Conservation (phyloP, 345 rosid species). For the Eucalyptus viminalis region DNA sequence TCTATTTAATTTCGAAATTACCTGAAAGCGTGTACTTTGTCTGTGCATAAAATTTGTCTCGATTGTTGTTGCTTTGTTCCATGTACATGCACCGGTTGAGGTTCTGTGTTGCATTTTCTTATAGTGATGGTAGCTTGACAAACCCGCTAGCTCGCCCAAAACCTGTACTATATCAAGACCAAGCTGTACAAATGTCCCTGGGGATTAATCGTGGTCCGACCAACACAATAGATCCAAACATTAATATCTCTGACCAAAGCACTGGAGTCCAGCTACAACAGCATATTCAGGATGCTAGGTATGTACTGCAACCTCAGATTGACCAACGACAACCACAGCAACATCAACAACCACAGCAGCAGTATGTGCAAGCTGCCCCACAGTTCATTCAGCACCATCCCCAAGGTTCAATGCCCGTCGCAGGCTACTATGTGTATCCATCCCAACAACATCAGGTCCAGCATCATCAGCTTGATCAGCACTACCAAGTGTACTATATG, state of each 20-base stretch:
- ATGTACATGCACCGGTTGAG: neutral
- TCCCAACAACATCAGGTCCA: constrained; percentile 69
- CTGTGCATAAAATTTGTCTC: neutral
- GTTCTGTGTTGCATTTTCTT: neutral
- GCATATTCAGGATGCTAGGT: constrained; percentile 23
- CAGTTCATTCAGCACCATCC: constrained; percentile 78
- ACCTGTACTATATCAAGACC: constrained; percentile 59
- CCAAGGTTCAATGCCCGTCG: constrained; percentile 40
- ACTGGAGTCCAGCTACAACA: constrained; percentile 28
- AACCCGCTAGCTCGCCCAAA: constrained; percentile 51
- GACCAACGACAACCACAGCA: constrained; percentile 44
- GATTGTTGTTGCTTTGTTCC: neutral
- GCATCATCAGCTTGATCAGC: constrained; percentile 76
- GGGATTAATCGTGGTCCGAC: constrained; percentile 28
- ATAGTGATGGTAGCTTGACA: constrained; percentile 77
- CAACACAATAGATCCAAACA: constrained; percentile 39
- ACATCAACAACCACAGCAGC: constrained; percentile 39
- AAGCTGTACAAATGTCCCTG: constrained; percentile 48
- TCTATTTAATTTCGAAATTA: neutral
- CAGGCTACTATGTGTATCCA: constrained; percentile 64
- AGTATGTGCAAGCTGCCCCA: constrained; percentile 51
- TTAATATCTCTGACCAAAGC: constrained; percentile 44
- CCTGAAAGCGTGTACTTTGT: neutral
- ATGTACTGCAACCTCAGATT: constrained; percentile 39
- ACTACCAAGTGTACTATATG: constrained; percentile 68